Conservation (phyloP, 1,284 basidiomycete genomes). For the Porogramme epimiltina region DNA sequence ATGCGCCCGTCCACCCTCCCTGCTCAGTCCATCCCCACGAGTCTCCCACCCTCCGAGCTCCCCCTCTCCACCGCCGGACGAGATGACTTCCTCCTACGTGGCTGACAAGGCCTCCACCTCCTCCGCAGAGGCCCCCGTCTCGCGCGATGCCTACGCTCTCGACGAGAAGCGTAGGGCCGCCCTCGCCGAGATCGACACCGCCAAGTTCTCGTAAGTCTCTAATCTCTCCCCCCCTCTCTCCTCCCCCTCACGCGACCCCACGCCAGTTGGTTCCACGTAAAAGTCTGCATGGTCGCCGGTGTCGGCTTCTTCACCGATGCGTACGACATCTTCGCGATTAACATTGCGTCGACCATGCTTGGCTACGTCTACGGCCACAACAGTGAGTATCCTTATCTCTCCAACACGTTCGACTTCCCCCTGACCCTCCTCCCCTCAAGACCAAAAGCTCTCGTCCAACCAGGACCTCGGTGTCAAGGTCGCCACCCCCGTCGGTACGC, state of each 20-base stretch:
- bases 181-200: slow-evolving; percentile 58
- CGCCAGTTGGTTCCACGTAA: slow-evolving; percentile 57
- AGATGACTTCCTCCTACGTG: slow-evolving; percentile 21
- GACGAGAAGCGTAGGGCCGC: slow-evolving; percentile 42
- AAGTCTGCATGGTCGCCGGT: slow-evolving; percentile 73
- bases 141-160: slow-evolving; percentile 20
- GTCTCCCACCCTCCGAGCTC: slow-evolving; percentile 1
- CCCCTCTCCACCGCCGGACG: slow-evolving; percentile 6
- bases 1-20: slow-evolving; percentile 4
- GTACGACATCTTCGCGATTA: slow-evolving; percentile 69
- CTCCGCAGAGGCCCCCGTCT: slow-evolving; percentile 18
- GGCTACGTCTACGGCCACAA: slow-evolving; percentile 68
- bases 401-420: not conserved
- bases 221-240: not conserved
- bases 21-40: slow-evolving; percentile 12
- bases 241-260: not conserved
- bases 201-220: slow-evolving; percentile 44
- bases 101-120: slow-evolving; percentile 24
- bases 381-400: not conserved
- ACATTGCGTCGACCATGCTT: slow-evolving; percentile 56
- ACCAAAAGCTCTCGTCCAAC: slow-evolving; percentile 46
- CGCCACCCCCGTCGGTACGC: slow-evolving; percentile 65
- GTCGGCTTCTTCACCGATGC: slow-evolving; percentile 86
- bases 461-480: slow-evolving; percentile 81
- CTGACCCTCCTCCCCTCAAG: slow-evolving; percentile 3